Base-by-base conservation (phyloP, 2,329 filamentous ascomycete genomes). In the Neocatenulostroma microsporum region DNA sequence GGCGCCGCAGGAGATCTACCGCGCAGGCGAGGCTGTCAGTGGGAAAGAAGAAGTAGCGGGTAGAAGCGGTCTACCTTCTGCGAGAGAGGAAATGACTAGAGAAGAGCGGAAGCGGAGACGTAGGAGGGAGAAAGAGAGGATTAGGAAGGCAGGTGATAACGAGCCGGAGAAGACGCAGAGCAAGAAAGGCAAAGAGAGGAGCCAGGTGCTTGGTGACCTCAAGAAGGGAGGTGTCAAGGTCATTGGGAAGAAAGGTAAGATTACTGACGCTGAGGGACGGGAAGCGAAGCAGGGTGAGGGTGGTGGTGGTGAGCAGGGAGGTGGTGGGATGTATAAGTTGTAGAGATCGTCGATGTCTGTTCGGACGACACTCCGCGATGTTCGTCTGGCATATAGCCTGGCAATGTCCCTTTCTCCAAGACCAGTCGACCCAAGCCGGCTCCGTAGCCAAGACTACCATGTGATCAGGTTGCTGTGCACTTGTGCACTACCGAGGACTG, bases 1-100 rank as follows among this genome's bases (percentile, higher is more conserved):
- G 42, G 91, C 91, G 30, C 91, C 91, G 3, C 91, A 96, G 57
- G 91, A 98, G 62, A 73, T 98, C 18, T 98, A 96, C 68, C 79
- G 78, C 52, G 78, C 85, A n/a, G 78, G 80, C 43, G 78, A 82
- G 52, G 54, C 50, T 2, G 45, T 42, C 73, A 76, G 71, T 46
- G 72, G 73, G 50, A 47, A 48, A 19, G 78, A 79, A 34, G 87
- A 94, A 59, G 69, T 94, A 24, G 74, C 88, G 21, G 56, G 56
- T 21, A 88, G 83, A 72, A 79, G 73, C 52, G 89, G 87, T 17
- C 68, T 84, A 51, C 82, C 86, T 1, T 64, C 94, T 28, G 80
- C 84, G 6, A 77, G 78, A 50, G 82, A 91, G 53, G 91, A 98
- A 64, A 82, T 96, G 79, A 80, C 73, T 23, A 74, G 86, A 36